Conservation (phyloP, 257 asterid species). For the Phtheirospermum japonicum region DNA sequence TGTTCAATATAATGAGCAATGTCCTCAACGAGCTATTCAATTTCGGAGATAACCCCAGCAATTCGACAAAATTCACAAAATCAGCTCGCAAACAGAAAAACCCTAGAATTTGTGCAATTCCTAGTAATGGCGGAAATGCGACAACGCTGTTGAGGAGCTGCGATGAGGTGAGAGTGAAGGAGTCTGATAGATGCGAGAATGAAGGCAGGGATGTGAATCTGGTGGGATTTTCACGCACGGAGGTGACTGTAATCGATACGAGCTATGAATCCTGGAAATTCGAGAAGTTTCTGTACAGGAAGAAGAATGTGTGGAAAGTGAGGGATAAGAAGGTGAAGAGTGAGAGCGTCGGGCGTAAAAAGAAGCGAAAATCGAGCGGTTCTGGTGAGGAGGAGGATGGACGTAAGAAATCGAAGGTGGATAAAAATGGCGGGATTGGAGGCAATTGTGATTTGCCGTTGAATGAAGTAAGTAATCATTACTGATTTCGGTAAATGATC, state of each 20-base stretch:
- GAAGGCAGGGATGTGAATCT: slow-evolving; percentile 39
- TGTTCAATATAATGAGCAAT: slow-evolving; percentile 40
- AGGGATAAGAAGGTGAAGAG: slow-evolving; percentile 57
- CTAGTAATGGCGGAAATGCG: slow-evolving; percentile 26
- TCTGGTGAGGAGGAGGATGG: slow-evolving; percentile 29
- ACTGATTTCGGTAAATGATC: slow-evolving; percentile 10
- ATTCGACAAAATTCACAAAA: slow-evolving; percentile 36
- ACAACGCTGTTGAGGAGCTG: slow-evolving; percentile 31
- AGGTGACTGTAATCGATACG: slow-evolving; percentile 84
- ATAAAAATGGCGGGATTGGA: slow-evolving; percentile 30
- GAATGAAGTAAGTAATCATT: slow-evolving; percentile 44
- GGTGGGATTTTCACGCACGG: slow-evolving; percentile 74
- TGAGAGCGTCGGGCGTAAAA: slow-evolving; percentile 36
- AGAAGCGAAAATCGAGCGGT: slow-evolving; percentile 44
- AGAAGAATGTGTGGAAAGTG: slow-evolving; percentile 81
- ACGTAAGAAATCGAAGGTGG: slow-evolving; percentile 49
- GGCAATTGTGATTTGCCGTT: slow-evolving; percentile 28
- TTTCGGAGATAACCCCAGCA: slow-evolving; percentile 45
- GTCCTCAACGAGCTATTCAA: slow-evolving; percentile 77
- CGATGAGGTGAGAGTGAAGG: slow-evolving; percentile 42
- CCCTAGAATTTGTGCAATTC: slow-evolving; percentile 54
- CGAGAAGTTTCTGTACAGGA: slow-evolving; percentile 78
- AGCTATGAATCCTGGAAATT: slow-evolving; percentile 82
- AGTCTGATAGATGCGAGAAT: slow-evolving; percentile 28
- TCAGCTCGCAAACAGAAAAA: slow-evolving; percentile 64